phyloP scores from a whole-genome alignment of 768 basidiomycete species.

The Pleurotus salmoneostramineus region DNA sequence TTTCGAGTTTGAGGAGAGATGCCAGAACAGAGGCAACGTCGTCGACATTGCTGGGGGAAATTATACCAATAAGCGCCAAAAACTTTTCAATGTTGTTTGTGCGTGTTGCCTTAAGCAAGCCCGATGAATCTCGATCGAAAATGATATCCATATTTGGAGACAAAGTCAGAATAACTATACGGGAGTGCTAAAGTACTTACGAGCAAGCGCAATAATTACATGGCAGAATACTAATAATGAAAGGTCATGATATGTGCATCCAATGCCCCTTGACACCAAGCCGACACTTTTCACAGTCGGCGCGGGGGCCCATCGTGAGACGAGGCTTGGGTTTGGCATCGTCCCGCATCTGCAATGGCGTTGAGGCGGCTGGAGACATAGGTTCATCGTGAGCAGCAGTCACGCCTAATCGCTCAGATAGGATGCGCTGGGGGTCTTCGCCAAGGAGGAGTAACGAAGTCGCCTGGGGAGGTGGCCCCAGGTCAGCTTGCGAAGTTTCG shows the following conservation, averaged over 20 bases:
- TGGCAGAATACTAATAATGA: too few species aligned
- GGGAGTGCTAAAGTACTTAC: not conserved
- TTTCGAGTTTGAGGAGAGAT: conserved; percentile 78
- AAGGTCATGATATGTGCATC: conserved; percentile 53
- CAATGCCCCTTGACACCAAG: conserved; percentile 68
- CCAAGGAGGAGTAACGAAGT: not conserved
- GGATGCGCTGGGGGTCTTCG: not conserved
- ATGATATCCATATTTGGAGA: not conserved
- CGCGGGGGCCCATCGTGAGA: conserved; percentile 68
- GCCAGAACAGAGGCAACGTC: conserved; percentile 92
- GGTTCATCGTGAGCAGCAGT: not conserved
- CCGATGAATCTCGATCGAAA: conserved; percentile 1
- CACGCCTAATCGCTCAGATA: not conserved
- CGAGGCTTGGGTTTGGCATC: conserved; percentile 29
- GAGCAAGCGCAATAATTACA: not conserved
- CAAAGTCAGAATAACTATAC: not conserved
- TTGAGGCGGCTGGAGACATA: conserved; percentile 6
- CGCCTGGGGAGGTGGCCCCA: not conserved
- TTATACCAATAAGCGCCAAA: not conserved
- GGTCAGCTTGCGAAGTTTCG: not conserved
- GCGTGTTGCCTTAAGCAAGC: not conserved
- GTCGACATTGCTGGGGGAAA: conserved; percentile 55
- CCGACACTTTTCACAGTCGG: conserved; percentile 65
- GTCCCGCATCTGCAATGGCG: conserved; percentile 17
- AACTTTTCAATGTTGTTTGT: conserved; percentile 1